Percentiles rank a stretch among this genome's conserved stretches.
Evolutionary conservation across 306 rosid species (phyloP).

Genomic region (Dalbergia cochinchinensis): DNA sequence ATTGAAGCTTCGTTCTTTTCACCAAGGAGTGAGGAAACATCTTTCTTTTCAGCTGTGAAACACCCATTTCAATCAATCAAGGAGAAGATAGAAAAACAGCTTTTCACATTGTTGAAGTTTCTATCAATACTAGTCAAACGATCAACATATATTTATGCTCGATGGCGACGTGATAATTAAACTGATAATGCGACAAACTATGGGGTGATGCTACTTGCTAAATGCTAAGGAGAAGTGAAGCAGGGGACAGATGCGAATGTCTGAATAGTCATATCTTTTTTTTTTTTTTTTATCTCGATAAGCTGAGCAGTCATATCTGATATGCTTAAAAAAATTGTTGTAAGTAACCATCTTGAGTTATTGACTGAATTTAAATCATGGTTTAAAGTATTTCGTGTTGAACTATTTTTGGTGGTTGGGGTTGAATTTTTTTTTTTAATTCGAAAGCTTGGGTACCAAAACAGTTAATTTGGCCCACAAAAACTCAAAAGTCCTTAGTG

Average conservation of each 20-base stretch:
- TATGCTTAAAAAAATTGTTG: constrained; percentile 1
- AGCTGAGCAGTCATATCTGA: background rate
- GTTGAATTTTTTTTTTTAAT: no score
- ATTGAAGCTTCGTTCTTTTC: constrained; percentile 13
- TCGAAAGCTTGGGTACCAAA: no score
- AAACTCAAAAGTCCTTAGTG: no score
- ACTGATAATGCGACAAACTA: background rate
- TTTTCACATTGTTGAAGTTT: constrained; percentile 34
- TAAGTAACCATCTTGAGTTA: background rate
- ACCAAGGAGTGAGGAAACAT: background rate
- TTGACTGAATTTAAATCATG: no score
- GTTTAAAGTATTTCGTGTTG: no score
- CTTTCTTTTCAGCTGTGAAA: background rate
- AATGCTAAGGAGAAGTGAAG: constrained; percentile 1
- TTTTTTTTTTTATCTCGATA: no score
- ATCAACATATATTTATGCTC: constrained; percentile 12
- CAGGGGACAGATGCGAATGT: background rate
- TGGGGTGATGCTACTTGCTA: background rate
- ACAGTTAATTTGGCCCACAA: no score
- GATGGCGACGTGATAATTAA: constrained; percentile 33
- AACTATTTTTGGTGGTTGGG: no score
- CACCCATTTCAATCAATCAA: constrained; percentile 29
- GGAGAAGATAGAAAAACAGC: background rate
- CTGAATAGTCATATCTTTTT: background rate
- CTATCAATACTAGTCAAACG: constrained; percentile 31